Conservation (phyloP, 2,329 filamentous ascomycete species). For the Juglanconis sp. region DNA sequence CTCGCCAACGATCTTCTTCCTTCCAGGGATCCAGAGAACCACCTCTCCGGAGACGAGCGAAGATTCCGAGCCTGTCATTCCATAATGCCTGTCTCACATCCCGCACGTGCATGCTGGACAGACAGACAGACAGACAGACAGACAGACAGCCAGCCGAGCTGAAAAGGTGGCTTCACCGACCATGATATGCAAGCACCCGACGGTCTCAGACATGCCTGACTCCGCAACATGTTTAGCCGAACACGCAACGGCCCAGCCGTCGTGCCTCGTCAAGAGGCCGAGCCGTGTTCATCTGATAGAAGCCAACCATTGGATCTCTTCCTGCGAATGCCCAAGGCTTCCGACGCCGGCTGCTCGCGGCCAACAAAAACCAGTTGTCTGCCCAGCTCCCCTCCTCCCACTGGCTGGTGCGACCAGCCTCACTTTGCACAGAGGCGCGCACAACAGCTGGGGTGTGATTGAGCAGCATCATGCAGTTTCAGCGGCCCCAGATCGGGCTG, state of each 20-base stretch:
- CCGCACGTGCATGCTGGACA: background rate
- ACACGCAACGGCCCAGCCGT: constrained; percentile 1
- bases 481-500: constrained; percentile 13
- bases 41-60: background rate
- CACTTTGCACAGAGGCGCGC: constrained; percentile 7
- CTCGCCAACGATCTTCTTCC: background rate
- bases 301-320: constrained; percentile 7
- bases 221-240: background rate
- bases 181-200: constrained; percentile 10
- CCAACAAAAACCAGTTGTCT: constrained; percentile 12
- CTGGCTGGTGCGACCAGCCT: constrained; percentile 14
- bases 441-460: constrained; percentile 9
- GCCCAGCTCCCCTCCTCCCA: constrained; percentile 2
- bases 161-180: constrained; percentile 6
- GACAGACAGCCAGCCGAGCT: no score
- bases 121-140: no score
- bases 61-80: background rate
- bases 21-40: background rate
- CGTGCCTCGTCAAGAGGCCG: background rate
- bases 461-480: constrained; percentile 11
- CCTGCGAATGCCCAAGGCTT: constrained; percentile 4
- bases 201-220: background rate
- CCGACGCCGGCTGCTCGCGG: constrained; percentile 9
- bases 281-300: background rate
- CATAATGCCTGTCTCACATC: background rate